Evolutionary conservation across 768 basidiomycete species (phyloP).

Genomic region (Cubamyces sp.): DNA sequence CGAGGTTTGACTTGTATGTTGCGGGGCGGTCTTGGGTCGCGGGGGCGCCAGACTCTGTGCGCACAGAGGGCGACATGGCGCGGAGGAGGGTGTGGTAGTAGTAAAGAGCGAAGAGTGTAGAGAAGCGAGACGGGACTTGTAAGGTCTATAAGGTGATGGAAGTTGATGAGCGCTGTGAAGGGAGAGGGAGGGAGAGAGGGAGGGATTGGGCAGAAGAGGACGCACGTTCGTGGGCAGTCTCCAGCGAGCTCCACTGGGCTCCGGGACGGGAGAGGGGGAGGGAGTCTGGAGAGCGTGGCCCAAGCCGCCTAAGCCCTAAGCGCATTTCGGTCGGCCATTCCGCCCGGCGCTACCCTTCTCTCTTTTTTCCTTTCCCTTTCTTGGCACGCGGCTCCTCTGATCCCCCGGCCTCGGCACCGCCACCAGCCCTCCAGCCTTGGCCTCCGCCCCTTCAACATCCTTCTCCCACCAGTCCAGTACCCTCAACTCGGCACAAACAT

Average conservation of each 20-base stretch:
- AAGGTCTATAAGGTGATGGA: background rate
- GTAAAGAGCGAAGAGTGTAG: constrained; percentile 8
- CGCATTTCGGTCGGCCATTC: background rate
- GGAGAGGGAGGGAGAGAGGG: background rate
- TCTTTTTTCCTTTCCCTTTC: constrained; percentile 8
- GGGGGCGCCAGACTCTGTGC: background rate
- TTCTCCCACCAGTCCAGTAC: background rate
- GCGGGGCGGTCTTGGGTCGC: constrained; percentile 6
- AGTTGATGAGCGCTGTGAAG: background rate
- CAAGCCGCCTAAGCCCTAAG: background rate
- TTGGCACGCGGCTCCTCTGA: constrained; percentile 6
- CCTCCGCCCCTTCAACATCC: background rate
- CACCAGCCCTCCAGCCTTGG: constrained; percentile 9
- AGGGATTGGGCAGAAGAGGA: background rate
- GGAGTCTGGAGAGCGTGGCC: background rate
- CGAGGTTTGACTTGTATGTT: constrained; percentile 30
- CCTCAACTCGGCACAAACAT: background rate
- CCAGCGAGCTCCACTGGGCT: constrained; percentile 21
- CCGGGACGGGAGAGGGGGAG: no score
- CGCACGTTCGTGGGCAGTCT: constrained; percentile 22
- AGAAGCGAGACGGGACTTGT: background rate
- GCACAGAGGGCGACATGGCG: constrained; percentile 9
- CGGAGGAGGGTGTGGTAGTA: background rate
- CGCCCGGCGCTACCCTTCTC: constrained; percentile 5
- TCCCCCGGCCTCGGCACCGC: constrained; percentile 4